A percentile compares a stretch with the other conserved stretches of the same genome.
phyloP scores from a whole-genome alignment of 1,139 yeast genomes.

The Saccharomyces hybrid region DNA sequence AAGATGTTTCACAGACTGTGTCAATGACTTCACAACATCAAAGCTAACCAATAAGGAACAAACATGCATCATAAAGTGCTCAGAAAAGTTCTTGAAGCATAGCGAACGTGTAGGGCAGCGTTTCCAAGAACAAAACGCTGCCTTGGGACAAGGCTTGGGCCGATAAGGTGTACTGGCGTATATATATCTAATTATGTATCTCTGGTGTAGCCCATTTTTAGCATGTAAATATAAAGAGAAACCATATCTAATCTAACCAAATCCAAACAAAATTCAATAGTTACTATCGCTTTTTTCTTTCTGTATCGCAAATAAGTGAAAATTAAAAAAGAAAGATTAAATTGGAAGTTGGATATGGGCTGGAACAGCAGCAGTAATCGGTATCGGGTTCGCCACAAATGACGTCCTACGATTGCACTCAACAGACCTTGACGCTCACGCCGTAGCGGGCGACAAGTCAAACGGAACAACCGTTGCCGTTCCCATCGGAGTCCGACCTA shows the following conservation, averaged over 20 bases:
- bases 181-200: not conserved
- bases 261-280: not conserved
- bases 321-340: constrained; percentile 15
- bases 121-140: constrained; percentile 91
- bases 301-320: not conserved
- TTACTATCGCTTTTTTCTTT: too few relatives aligned
- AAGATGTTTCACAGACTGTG: constrained; percentile 96
- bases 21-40: constrained; percentile 93
- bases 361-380: constrained; percentile 24
- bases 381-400: constrained; percentile 28
- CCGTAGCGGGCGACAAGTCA: constrained; percentile 9
- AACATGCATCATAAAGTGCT: constrained; percentile 80
- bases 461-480: constrained; percentile 28
- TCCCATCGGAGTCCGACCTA: constrained; percentile 22
- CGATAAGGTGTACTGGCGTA: not conserved
- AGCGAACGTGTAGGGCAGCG: constrained; percentile 97
- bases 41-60: constrained; percentile 79
- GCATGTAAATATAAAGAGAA: constrained; percentile 6
- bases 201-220: not conserved
- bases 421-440: constrained; percentile 27
- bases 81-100: constrained; percentile 96
- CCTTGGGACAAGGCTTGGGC: constrained; percentile 42
- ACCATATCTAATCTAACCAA: not conserved
- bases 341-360: not conserved
- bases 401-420: constrained; percentile 34